Evolutionary conservation across 495 filamentous ascomycete species (phyloP), one percentile per base, ranked within the genome.

Genomic region (Annulohypoxylon maeteangense): DNA sequence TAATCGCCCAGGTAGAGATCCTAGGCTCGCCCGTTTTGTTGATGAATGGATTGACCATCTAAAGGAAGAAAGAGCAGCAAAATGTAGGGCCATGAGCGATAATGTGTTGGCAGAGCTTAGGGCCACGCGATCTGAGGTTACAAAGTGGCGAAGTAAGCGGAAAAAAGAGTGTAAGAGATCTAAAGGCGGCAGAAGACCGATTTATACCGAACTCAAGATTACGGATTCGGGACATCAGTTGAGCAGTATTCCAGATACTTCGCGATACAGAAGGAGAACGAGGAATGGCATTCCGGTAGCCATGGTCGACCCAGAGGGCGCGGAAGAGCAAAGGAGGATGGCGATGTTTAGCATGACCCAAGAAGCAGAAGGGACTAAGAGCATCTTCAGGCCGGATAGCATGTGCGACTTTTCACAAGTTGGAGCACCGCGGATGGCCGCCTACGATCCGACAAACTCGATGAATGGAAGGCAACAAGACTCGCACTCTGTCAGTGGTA

Each of bases 21-120:
- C 82, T 56, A 66, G 76, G 31, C 36, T 85, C 25, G 29, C 71
- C 29, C 67, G 69, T 40, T 57, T 82, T 11, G 72, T 86, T 7
- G 78, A 81, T n/a, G 71, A 67, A 10, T 86, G 84, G 84, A 81
- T 84, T 27, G 51, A 65, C 20, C 66, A 75, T 6, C 65, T 66
- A 7, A 45, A 23, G 34, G 16, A 59, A 23, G 55, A 70, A 4
- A 57, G 65, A 22, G 50, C 54, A 29, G 29, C 56, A 42, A 47
- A 59, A 38, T 77, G 75, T 23, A 67, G 55, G 40, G 62, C 44
- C 16, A 57, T 60, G 65, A 71, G 77, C 48, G 69, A 75, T 0
- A 31, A 55, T n/a, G 22, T 75, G 7, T 53, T 65, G 3, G 11
- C 11, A 4, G 36, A 66, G 11, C 66, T 77, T 7, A 63, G 73